A percentile compares a stretch with the other conserved stretches of the same genome.
phyloP scores from a whole-genome alignment of 441 rosid genomes.

The Corymbia calophylla region DNA sequence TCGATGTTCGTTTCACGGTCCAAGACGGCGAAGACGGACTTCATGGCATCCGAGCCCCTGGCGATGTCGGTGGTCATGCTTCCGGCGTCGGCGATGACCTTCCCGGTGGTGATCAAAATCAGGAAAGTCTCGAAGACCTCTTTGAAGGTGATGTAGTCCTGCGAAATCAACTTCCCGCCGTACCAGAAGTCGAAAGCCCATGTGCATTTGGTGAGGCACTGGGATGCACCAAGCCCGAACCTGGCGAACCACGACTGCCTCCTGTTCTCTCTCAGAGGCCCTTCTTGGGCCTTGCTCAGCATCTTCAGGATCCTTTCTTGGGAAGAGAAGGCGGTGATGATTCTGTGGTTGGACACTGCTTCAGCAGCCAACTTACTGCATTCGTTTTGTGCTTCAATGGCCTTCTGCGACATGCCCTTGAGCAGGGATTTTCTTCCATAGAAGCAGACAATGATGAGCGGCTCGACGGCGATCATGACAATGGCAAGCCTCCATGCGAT shows the following conservation, averaged over 20 bases:
- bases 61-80: conserved; percentile 69
- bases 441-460: conserved; percentile 57
- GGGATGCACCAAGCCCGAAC: conserved; percentile 51
- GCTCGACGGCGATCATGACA: conserved; percentile 79
- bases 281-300: conserved; percentile 56
- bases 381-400: conserved; percentile 66
- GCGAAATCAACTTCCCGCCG: conserved; percentile 49
- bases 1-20: conserved; percentile 53
- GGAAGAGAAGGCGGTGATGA: conserved; percentile 69
- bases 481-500: conserved; percentile 81
- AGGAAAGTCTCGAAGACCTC: conserved; percentile 55
- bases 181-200: conserved; percentile 77
- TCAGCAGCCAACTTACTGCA: conserved; percentile 66
- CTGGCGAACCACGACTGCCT: conserved; percentile 68
- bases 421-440: conserved; percentile 34
- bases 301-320: conserved; percentile 58
- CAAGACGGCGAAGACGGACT: conserved; percentile 50
- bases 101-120: conserved; percentile 60
- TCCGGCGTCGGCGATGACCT: conserved; percentile 68
- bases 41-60: conserved; percentile 45
- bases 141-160: conserved; percentile 38
- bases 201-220: conserved; percentile 32
- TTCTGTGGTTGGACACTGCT: conserved; percentile 64
- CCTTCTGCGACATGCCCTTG: conserved; percentile 44
- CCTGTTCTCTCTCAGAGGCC: conserved; percentile 43